Percentiles rank a stretch among this genome's conserved stretches.
Evolutionary conservation across 352 stramenopile genomes (phyloP).

Genomic region (Phytophthora litchii): DNA sequence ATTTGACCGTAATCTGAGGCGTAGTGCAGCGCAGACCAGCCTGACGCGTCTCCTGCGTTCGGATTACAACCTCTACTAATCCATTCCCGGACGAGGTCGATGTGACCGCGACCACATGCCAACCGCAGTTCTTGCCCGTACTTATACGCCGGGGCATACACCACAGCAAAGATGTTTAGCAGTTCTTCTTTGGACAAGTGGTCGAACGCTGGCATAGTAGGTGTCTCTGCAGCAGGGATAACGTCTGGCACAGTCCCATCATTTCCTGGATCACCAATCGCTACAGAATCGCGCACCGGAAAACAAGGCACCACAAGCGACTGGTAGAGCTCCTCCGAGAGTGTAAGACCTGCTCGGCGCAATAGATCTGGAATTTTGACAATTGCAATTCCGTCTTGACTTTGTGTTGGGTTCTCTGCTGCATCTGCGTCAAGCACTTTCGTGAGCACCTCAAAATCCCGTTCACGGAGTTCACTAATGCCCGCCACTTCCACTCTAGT

Average conservation of each 20-base stretch:
- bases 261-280: background rate
- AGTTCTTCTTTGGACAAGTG: slow-evolving; percentile 37
- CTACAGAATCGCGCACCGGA: slow-evolving; percentile 19
- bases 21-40: slow-evolving; percentile 73
- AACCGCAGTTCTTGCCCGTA: slow-evolving; percentile 69
- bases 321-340: slow-evolving; percentile 48
- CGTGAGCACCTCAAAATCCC: slow-evolving; percentile 53
- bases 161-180: slow-evolving; percentile 60
- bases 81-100: slow-evolving; percentile 48
- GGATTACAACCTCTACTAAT: slow-evolving; percentile 64
- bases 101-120: slow-evolving; percentile 58
- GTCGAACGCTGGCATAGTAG: background rate
- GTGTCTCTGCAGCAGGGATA: background rate
- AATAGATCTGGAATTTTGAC: slow-evolving; percentile 45
- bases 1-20: slow-evolving; percentile 66
- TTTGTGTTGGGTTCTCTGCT: slow-evolving; percentile 7
- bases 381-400: slow-evolving; percentile 22
- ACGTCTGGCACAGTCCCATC: slow-evolving; percentile 2
- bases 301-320: slow-evolving; percentile 43
- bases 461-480: slow-evolving; percentile 69
- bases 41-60: slow-evolving; percentile 65
- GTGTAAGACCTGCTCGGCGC: slow-evolving; percentile 32
- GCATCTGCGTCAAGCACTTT: slow-evolving; percentile 36
- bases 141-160: slow-evolving; percentile 77
- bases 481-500: slow-evolving; percentile 57